These are phyloP conservation scores for Cyberlindnera subsufficiens DNA, from an alignment of 805 yeast genomes.

Conservation along the genomic window DNA sequence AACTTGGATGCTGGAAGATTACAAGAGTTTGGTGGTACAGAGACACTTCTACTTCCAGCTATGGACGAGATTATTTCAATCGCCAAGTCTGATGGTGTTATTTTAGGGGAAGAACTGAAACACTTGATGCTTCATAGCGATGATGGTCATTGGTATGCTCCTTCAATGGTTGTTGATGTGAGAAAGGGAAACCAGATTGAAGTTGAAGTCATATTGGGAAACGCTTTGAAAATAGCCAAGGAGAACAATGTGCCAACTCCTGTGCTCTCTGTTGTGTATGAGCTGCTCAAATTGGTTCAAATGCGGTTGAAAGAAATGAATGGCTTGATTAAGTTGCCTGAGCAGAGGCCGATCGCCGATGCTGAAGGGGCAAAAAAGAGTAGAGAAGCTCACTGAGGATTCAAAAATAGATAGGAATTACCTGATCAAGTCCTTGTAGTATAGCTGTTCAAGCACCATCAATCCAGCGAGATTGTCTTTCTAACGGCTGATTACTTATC, in stretches of 20 bases:
- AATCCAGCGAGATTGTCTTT: no score
- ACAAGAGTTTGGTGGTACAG: constrained; percentile 36
- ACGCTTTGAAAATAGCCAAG: constrained; percentile 46
- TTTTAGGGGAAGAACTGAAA: constrained; percentile 43
- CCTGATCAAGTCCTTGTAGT: no score
- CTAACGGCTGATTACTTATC: no score
- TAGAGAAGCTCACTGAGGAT: no score
- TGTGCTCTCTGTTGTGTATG: constrained; percentile 48
- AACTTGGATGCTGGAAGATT: constrained; percentile 55
- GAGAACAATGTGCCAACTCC: constrained; percentile 51
- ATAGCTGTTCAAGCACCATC: no score
- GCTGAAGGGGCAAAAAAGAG: background rate
- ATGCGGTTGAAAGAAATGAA: constrained; percentile 51
- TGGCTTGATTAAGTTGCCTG: constrained; percentile 42
- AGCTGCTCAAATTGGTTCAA: constrained; percentile 56
- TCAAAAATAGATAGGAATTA: no score
- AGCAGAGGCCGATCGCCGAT: constrained; percentile 27
- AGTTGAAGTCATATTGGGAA: constrained; percentile 67
- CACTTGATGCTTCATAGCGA: constrained; percentile 50
- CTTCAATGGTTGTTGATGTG: constrained; percentile 70
- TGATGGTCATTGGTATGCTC: constrained; percentile 53
- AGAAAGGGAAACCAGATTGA: constrained; percentile 65
- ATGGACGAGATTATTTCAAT: constrained; percentile 61
- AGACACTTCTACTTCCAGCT: constrained; percentile 44
- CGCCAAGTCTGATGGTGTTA: constrained; percentile 65